These are phyloP conservation scores for Hirsutella minnesotensis DNA, from an alignment of 2,329 filamentous ascomycete species.

Conservation along the genomic window DNA sequence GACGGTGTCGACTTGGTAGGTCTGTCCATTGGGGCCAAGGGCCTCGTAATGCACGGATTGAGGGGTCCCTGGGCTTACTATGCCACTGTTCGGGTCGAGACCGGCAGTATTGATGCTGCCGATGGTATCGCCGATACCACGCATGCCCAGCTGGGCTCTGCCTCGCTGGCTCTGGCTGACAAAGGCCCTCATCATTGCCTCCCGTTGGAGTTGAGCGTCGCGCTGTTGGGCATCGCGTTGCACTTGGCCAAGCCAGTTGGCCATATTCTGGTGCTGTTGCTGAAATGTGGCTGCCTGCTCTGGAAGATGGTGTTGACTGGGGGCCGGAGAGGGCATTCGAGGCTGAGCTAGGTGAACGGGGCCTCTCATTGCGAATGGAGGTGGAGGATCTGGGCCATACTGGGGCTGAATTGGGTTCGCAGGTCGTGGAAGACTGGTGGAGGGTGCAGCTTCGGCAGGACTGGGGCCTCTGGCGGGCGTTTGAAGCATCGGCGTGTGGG, in stretches of 20 bases:
- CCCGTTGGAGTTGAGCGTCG: constrained; percentile 14
- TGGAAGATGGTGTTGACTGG: constrained; percentile 10
- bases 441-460: constrained; percentile 8
- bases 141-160: constrained; percentile 26
- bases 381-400: constrained; percentile 16
- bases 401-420: constrained; percentile 8
- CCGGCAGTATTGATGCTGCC: constrained; percentile 8
- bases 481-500: constrained; percentile 14
- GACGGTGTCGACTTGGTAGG: constrained; percentile 23
- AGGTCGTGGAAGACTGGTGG: constrained; percentile 12
- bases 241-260: constrained; percentile 33
- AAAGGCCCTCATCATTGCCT: constrained; percentile 28
- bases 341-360: constrained; percentile 15
- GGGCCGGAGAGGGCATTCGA: constrained; percentile 18
- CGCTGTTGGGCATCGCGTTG: constrained; percentile 14
- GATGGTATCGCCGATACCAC: constrained; percentile 24
- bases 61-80: constrained; percentile 11
- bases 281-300: constrained; percentile 20
- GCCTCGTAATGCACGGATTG: constrained; percentile 21
- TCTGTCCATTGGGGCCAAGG: constrained; percentile 20
- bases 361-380: constrained; percentile 17
- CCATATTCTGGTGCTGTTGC: constrained; percentile 30
- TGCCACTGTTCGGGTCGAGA: constrained; percentile 12
- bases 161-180: constrained; percentile 31
- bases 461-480: constrained; percentile 14